Base-by-base conservation (phyloP, 2,329 filamentous ascomycete genomes). In the Tolypocladium cylindrosporum region DNA sequence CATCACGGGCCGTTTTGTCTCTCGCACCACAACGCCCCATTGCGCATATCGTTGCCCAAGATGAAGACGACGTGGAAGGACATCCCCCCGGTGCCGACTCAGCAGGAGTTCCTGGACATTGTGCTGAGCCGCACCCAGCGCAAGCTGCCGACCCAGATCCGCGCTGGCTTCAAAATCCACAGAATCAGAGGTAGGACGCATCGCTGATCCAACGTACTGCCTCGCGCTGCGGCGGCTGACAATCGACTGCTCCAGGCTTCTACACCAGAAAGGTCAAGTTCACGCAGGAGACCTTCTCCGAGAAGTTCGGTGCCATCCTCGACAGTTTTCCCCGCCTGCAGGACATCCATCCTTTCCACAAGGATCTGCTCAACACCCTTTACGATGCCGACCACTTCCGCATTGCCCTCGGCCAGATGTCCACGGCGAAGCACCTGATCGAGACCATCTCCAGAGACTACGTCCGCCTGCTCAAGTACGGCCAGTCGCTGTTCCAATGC, bases 181-280 rank as follows among this genome's bases (percentile, higher is more conserved):
- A 86, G 93, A 82, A 97, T 97, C 69, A 82, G 93, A 73, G 80
- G 79, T 79, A 56, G 63, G 58, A 57, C 16, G 48, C 27, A 19
- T 45, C 56, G n/a, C 19, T 50, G 45, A 11, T 34, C 45, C 41
- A 48, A 42, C 43, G 50, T 11, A 51, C 54, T 58, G 40, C 48
- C 9, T 52, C 31, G 42, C 39, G 37, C 37, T 24, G 55, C 45
- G 50, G 6, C 19, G 14, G 45, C 59, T 62, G 55, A 63, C 55
- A 57, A 60, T 69, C 55, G 65, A 9, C 14, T 58, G n/a, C 34
- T 41, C 7, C 64, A 87, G 88, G 85, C 55, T 97, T 97, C 78
- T 97, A 97, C 75, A 97, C 93, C 52, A 82, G 94, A 73, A 97
- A 97, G 77, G 92, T 97, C 81, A 97, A 97, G 77, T 99, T 91